Evolutionary conservation across 345 rosid species (phyloP), one percentile per base, ranked within the genome.

Genomic region (Euphorbia pulcherrima): DNA sequence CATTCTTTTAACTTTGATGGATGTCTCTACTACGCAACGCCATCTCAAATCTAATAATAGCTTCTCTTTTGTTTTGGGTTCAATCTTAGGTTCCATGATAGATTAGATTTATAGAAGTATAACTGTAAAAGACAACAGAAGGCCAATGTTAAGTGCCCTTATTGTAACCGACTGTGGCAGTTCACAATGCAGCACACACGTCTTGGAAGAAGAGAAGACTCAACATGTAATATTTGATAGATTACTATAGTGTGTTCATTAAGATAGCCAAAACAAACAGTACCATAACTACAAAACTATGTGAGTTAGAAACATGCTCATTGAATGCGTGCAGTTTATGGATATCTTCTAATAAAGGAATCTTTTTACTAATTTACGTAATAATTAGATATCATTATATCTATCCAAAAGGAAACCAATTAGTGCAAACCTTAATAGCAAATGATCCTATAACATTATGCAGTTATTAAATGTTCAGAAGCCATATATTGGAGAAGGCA

Each of bases 111-210:
- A 50, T 3, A 53, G 23, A 10, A 53, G 7, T 52, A n/a, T n/a
- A n/a, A n/a, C n/a, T n/a, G 18, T 2, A 5, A 48, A 16, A 4
- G 7, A 48, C 4, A 17, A 53, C 24, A 53, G 8, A 50, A 50
- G 23, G 10, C 5, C 54, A 50, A 52, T 3, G 14, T 20, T 52
- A 52, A 20, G 50, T 39, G 44, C 44, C 44, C 16, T 44, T 44
- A 16, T 44, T 44, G 50, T 44, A 8, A 23, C 26, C n/a, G 23
- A 53, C 24, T 23, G 23, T 21, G 57, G 68, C 57, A 73, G 64
- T 50, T 29, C 1, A 26, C 44, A 47, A 8, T 4, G 14, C n/a
- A 37, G 48, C 12, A 52, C 48, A 52, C 16, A 18, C 28, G 23
- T 33, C 7, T 20, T 1, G 44, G 44, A 11, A 37, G 21, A 47